phyloP scores from a whole-genome alignment of 2,329 filamentous ascomycete species.

The Fusarium temperatum region DNA sequence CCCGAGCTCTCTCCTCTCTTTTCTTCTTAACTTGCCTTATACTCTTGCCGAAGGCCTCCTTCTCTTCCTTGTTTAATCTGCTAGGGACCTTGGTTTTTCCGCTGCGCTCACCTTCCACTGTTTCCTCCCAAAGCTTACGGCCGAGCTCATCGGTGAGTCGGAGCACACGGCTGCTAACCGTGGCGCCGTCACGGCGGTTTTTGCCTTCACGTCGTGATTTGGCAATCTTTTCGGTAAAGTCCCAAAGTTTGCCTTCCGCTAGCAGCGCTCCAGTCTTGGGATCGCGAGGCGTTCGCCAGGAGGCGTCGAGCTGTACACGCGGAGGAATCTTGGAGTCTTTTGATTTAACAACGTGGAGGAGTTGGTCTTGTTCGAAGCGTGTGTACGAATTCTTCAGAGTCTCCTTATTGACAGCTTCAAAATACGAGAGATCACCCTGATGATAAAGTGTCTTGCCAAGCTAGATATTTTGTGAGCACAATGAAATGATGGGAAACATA shows the following conservation, averaged over 20 bases:
- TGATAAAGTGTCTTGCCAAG: slow-evolving; percentile 97
- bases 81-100: slow-evolving; percentile 51
- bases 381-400: slow-evolving; percentile 93
- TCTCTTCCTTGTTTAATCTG: slow-evolving; percentile 62
- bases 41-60: slow-evolving; percentile 52
- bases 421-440: slow-evolving; percentile 95
- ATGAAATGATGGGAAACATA: neutral
- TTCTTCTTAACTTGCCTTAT: slow-evolving; percentile 58
- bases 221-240: slow-evolving; percentile 90
- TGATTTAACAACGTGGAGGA: slow-evolving; percentile 77
- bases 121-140: slow-evolving; percentile 71
- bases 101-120: slow-evolving; percentile 49
- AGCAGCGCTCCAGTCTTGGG: slow-evolving; percentile 66
- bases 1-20: slow-evolving; percentile 59
- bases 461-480: slow-evolving; percentile 51
- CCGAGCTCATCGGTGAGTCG: slow-evolving; percentile 80
- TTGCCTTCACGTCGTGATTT: slow-evolving; percentile 88
- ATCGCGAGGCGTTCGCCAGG: slow-evolving; percentile 79
- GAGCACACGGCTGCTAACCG: slow-evolving; percentile 84
- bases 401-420: slow-evolving; percentile 98
- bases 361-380: slow-evolving; percentile 89
- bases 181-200: slow-evolving; percentile 92
- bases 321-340: slow-evolving; percentile 70
- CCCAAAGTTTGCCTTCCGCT: slow-evolving; percentile 83
- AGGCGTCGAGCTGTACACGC: slow-evolving; percentile 73